Evolutionary conservation across 1,284 basidiomycete genomes (phyloP).

Genomic region (Rhodotorula sp.): DNA sequence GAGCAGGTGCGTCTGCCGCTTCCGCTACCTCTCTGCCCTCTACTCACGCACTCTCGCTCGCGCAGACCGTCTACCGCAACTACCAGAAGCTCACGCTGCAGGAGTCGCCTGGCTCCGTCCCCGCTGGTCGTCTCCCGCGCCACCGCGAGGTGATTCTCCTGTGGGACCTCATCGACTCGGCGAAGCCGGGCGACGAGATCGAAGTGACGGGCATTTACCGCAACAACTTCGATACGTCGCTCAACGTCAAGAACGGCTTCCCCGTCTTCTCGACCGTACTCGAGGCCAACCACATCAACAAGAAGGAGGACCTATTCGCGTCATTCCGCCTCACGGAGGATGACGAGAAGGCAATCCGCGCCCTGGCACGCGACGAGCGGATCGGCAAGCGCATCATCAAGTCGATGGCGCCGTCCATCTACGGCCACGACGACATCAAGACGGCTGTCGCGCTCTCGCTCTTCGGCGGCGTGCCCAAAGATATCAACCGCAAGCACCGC

Average conservation of each 20-base stretch:
- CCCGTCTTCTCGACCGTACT: conserved; percentile 98
- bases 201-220: conserved; percentile 97
- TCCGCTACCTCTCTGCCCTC: not conserved
- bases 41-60: not conserved
- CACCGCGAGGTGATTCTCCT: conserved; percentile 95
- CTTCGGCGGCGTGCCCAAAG: conserved; percentile 90
- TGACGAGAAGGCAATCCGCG: conserved; percentile 87
- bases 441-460: conserved; percentile 92
- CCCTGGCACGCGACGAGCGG: conserved; percentile 83
- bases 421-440: conserved; percentile 98
- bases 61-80: conserved; percentile 94
- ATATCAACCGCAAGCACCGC: conserved; percentile 93
- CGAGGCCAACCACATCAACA: conserved; percentile 96
- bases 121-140: conserved; percentile 90
- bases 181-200: conserved; percentile 97
- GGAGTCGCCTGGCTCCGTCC: conserved; percentile 97
- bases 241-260: conserved; percentile 99
- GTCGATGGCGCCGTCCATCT: conserved; percentile 97
- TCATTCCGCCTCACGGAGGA: conserved; percentile 95
- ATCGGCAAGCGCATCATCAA: conserved; percentile 97
- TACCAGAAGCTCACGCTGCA: conserved; percentile 99
- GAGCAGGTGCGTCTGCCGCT: conserved; percentile 69
- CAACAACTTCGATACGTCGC: conserved; percentile 97
- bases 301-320: conserved; percentile 90
- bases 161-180: conserved; percentile 97